Percentiles rank a stretch among this genome's conserved stretches.
These are phyloP conservation scores for Dioscorea cayenensis DNA, from an alignment of 116 monocot genomes.

Conservation along the genomic window DNA sequence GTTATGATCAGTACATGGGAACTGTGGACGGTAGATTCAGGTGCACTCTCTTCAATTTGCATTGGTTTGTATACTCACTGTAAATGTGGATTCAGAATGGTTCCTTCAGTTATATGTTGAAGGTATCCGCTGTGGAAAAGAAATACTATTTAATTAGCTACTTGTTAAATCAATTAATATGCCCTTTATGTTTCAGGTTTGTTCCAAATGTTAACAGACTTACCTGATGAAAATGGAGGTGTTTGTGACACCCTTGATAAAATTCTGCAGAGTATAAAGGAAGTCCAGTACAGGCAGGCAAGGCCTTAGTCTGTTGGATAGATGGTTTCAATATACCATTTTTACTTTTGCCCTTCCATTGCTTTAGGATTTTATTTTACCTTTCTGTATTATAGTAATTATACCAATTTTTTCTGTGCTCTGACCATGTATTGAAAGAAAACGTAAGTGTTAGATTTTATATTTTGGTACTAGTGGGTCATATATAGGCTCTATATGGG, in stretches of 20 bases:
- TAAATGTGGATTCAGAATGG: slow-evolving; percentile 70
- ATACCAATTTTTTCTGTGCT: no score
- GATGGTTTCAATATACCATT: no score
- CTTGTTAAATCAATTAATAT: not conserved
- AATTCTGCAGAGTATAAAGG: slow-evolving; percentile 76
- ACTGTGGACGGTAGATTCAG: slow-evolving; percentile 97
- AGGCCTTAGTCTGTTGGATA: no score
- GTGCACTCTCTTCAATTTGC: slow-evolving; percentile 18
- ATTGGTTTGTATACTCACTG: slow-evolving; percentile 2
- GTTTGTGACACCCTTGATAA: slow-evolving; percentile 22
- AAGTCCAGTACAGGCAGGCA: no score
- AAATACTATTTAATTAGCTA: not conserved
- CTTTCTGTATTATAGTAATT: no score
- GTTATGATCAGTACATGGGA: slow-evolving; percentile 73
- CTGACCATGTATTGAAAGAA: no score
- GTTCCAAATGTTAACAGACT: slow-evolving; percentile 87
- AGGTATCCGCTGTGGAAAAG: slow-evolving; percentile 23
- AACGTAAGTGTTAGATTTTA: no score
- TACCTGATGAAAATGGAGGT: slow-evolving; percentile 45
- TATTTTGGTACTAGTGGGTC: no score
- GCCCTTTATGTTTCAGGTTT: slow-evolving; percentile 38
- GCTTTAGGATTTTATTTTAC: no score
- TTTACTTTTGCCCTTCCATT: no score
- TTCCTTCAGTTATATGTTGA: slow-evolving; percentile 98
- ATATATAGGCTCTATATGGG: no score